Conservation (phyloP, 2,329 filamentous ascomycete genomes). For the Gaeumannomyces tritici region DNA sequence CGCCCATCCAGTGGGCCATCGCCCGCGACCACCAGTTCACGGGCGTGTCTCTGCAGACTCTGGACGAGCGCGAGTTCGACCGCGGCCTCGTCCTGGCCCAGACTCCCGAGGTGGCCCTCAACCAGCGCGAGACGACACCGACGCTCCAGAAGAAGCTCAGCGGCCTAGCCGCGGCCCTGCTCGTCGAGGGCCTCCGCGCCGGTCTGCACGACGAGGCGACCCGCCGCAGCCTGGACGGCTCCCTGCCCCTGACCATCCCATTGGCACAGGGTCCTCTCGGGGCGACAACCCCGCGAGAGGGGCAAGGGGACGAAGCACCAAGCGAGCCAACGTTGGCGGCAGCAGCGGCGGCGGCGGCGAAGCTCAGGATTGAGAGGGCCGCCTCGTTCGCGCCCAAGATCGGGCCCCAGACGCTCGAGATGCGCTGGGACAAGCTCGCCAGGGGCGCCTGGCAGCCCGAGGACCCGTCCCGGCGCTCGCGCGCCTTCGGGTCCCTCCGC, state of each 20-base stretch:
- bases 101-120: constrained; percentile 49
- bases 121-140: constrained; percentile 28
- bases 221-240: constrained; percentile 8
- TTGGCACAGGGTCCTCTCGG: no score
- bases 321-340: no score
- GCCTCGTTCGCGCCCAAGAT: constrained; percentile 57
- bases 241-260: constrained; percentile 13
- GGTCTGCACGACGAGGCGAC: constrained; percentile 55
- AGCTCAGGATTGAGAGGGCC: no score
- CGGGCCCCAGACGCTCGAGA: constrained; percentile 47
- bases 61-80: constrained; percentile 70
- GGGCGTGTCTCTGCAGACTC: constrained; percentile 79
- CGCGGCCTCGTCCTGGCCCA: constrained; percentile 67
- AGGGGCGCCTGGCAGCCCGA: constrained; percentile 18
- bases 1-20: constrained; percentile 79
- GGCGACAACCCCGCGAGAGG: no score
- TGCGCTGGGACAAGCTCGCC: constrained; percentile 50
- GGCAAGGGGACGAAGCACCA: no score
- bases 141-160: constrained; percentile 45
- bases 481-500: constrained; percentile 61
- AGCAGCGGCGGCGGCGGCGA: no score
- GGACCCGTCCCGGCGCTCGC: constrained; percentile 44
- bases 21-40: constrained; percentile 50
- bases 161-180: constrained; percentile 56
- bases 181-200: constrained; percentile 54